Evolutionary conservation across 164 flowering plant genomes (phyloP).

Genomic region (Saururus chinensis): DNA sequence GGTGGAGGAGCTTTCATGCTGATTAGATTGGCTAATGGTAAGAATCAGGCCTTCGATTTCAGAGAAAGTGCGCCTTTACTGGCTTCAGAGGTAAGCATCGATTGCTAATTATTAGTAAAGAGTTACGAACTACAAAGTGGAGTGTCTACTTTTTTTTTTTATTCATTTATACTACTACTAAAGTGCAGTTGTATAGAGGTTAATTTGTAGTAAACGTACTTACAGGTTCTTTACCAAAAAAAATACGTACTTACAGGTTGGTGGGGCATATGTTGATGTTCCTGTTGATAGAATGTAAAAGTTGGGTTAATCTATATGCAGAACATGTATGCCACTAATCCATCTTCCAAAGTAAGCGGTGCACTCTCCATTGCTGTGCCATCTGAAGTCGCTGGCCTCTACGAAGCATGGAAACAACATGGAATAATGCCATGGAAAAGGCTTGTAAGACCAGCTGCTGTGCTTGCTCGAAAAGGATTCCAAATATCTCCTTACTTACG

Average conservation of each 20-base stretch:
- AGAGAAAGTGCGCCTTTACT: slow-evolving; percentile 58
- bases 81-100: slow-evolving; percentile 37
- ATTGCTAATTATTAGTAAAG: not conserved
- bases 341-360: slow-evolving; percentile 27
- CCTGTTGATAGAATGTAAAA: no score
- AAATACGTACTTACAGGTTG: no score
- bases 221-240: no score
- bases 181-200: no score
- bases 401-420: slow-evolving; percentile 42
- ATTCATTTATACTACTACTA: no score
- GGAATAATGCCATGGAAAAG: slow-evolving; percentile 49
- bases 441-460: slow-evolving; percentile 40
- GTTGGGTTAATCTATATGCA: slow-evolving; percentile 8
- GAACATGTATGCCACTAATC: slow-evolving; percentile 46
- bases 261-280: no score
- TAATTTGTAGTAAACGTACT: no score
- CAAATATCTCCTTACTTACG: slow-evolving; percentile 38
- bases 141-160: no score
- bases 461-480: slow-evolving; percentile 41
- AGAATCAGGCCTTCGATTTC: slow-evolving; percentile 40
- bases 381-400: slow-evolving; percentile 52
- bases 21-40: slow-evolving; percentile 29
- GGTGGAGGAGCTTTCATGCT: slow-evolving; percentile 70
- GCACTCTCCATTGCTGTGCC: slow-evolving; percentile 52
- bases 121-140: no score